Base-by-base conservation (phyloP, 1,284 basidiomycete species). In the Cryptococcus sp. region DNA sequence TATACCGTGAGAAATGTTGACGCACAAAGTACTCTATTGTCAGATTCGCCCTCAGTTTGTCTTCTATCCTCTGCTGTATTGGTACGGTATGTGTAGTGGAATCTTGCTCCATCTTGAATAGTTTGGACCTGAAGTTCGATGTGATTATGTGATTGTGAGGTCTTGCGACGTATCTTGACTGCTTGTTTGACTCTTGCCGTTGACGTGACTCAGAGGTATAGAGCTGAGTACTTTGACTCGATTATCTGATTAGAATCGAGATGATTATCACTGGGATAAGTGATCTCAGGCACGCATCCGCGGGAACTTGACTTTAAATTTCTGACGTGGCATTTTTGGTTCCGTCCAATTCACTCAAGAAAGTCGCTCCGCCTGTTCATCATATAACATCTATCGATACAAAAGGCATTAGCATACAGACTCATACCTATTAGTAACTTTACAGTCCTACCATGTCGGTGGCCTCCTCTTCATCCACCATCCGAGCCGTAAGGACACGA, bases 1-100 rank as follows among this genome's bases (percentile, higher is more conserved):
- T n/a, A 41, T 5, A 10, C 47, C 14, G 48, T 31, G 45, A 6
- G 30, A 31, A 37, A 15, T n/a, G 35, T 14, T 8, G 35, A 60
- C 66, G 44, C 30, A 68, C 68, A 30, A 70, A 57, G 46, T 68
- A 58, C 15, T 66, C 60, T 10, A 71, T 57, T 14, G 59, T 50
- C n/a, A 71, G 34, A 6, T 47, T 57, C 6, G 62, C 56, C 32
- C 64, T 41, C 11, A 69, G 54, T 47, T 69, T 70, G 13, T 60
- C 52, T 49, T 71, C 67, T 59, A 71, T 67, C 46, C 54, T 48
- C 46, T 58, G 34, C 42, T 33, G 36, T 4, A n/a, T 34, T n/a
- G 44, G 34, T 13, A 38, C 52, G n/a, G n/a, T n/a, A 10, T 41
- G 38, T 10, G 38, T n/a, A n/a, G 38, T 41, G n/a, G 10, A 10